A percentile compares a stretch with the other conserved stretches of the same genome.
Evolutionary conservation across 1,284 basidiomycete species (phyloP).

Genomic region (Melampsora abietis-canadensis): DNA sequence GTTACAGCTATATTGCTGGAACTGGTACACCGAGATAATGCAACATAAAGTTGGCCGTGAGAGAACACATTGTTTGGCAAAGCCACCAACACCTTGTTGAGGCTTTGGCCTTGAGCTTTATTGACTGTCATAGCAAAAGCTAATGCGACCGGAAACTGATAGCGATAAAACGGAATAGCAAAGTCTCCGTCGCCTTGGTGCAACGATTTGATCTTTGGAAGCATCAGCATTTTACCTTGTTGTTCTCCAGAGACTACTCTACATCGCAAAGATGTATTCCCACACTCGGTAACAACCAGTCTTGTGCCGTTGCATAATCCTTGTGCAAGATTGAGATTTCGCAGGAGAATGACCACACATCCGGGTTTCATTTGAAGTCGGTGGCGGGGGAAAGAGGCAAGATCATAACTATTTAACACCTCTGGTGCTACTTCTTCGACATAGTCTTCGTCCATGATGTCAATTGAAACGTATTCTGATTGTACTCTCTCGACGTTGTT

Average conservation of each 20-base stretch:
- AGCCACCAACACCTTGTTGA: not conserved
- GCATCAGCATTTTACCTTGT: not conserved
- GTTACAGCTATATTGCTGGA: too few relatives aligned
- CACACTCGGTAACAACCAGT: not conserved
- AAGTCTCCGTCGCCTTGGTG: not conserved
- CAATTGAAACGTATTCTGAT: not conserved
- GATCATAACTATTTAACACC: too few relatives aligned
- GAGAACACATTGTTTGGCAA: not conserved
- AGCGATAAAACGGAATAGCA: not conserved
- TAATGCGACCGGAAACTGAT: conserved; percentile 2
- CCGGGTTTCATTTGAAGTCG: too few relatives aligned
- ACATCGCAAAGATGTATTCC: not conserved
- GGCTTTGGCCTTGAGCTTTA: conserved; percentile 12
- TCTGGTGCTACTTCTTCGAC: not conserved
- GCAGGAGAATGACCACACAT: too few relatives aligned
- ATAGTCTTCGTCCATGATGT: not conserved
- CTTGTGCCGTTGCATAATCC: conserved; percentile 7
- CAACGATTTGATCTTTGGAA: conserved; percentile 3
- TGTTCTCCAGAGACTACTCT: not conserved
- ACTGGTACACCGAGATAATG: not conserved
- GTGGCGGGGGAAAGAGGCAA: too few relatives aligned
- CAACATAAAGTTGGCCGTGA: conserved; percentile 16
- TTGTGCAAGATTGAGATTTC: not conserved
- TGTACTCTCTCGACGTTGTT: too few relatives aligned
- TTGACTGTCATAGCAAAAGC: conserved; percentile 20